A percentile compares a stretch with the other conserved stretches of the same genome.
Conservation (phyloP, 176 grass and related monocot species). For the Juncus inflexus region DNA sequence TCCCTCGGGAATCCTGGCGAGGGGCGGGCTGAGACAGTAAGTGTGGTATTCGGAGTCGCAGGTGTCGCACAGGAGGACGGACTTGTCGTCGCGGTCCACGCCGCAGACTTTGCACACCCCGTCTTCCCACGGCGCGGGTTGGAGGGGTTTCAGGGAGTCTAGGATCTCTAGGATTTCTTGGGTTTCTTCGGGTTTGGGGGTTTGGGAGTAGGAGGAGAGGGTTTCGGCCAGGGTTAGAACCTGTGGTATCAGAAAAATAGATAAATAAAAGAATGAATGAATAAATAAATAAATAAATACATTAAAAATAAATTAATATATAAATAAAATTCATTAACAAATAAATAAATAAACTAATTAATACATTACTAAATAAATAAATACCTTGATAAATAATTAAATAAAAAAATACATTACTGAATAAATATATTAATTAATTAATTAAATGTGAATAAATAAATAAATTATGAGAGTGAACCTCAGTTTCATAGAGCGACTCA, state of each 20-base stretch:
- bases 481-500: slow-evolving; percentile 69
- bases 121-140: slow-evolving; percentile 83
- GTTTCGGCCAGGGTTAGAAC: slow-evolving; percentile 68
- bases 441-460: slow-evolving; percentile 15
- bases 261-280: slow-evolving; percentile 24
- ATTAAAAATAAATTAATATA: background rate
- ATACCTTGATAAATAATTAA: background rate
- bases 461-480: slow-evolving; percentile 41
- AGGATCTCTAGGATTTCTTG: slow-evolving; percentile 40
- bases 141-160: slow-evolving; percentile 51
- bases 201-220: slow-evolving; percentile 38
- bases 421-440: too few species aligned
- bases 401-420: too few species aligned
- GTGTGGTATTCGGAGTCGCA: slow-evolving; percentile 97
- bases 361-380: background rate
- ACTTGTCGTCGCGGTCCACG: slow-evolving; percentile 85
- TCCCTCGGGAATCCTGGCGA: slow-evolving; percentile 81
- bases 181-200: slow-evolving; percentile 35
- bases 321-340: too few species aligned
- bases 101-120: slow-evolving; percentile 98
- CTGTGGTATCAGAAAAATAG: too few species aligned
- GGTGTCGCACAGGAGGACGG: slow-evolving; percentile 81
- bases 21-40: slow-evolving; percentile 87
- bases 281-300: slow-evolving; percentile 32
- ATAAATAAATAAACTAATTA: too few species aligned